Evolutionary conservation across 441 rosid species (phyloP).

Genomic region (Adansonia madagascariensis): DNA sequence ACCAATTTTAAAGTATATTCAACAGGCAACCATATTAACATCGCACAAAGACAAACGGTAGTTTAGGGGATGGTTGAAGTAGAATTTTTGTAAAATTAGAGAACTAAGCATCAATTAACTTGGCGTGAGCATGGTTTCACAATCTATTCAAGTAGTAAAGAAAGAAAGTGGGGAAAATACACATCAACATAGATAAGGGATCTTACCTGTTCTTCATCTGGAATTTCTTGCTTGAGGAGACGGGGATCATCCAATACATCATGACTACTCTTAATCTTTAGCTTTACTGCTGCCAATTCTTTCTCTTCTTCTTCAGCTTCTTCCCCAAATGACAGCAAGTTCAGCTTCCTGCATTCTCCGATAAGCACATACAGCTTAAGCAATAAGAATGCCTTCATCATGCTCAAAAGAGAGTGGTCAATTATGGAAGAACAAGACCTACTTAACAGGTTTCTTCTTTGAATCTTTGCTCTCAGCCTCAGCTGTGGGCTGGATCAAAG

Average conservation of each 20-base stretch:
- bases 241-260: constrained; percentile 95
- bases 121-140: constrained; percentile 2
- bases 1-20: constrained; percentile 16
- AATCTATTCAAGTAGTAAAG: not conserved
- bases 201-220: constrained; percentile 47
- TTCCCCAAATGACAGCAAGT: constrained; percentile 92
- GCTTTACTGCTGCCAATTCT: constrained; percentile 65
- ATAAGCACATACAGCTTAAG: constrained; percentile 31
- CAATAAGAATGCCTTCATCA: constrained; percentile 13
- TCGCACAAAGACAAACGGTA: not conserved
- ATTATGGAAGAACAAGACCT: constrained; percentile 32
- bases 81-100: not conserved
- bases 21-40: not conserved
- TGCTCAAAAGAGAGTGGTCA: constrained; percentile 1
- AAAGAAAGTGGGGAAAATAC: not conserved
- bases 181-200: constrained; percentile 20
- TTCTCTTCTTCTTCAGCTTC: constrained; percentile 97
- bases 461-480: constrained; percentile 57
- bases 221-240: constrained; percentile 55
- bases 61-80: not conserved
- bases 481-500: constrained; percentile 34
- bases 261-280: constrained; percentile 91
- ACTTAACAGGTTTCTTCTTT: constrained; percentile 79
- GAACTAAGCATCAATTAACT: constrained; percentile 13
- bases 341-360: constrained; percentile 67